Base-by-base conservation (phyloP, 805 yeast genomes). In the Ogataea nitratoaversa region DNA sequence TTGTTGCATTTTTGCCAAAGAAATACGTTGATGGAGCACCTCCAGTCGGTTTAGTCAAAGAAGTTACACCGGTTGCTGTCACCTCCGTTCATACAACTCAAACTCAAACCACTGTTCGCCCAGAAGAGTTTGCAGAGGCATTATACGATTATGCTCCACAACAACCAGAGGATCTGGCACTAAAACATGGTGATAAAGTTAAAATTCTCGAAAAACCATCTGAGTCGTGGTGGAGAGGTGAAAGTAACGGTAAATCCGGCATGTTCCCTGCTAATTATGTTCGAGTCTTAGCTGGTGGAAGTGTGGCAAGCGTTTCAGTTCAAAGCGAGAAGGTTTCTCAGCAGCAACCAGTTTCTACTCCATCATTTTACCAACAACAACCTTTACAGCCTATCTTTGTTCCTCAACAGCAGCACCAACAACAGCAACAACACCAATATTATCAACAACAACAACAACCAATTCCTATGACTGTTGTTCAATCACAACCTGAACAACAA, bases 191-290 rank as follows among this genome's bases (percentile, higher is more conserved):
- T 40, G 91, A 84, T 47, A 78, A 74, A 53, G 60, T 93, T 36
- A 73, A 74, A 24, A 76, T 93, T 5, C 41, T 78, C 5, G 95
- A 89, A 57, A 84, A 78, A 53, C 70, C 83, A 35, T 84, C 91
- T 17, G 72, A 75, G 29, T 91, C 89, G 56, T 91, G 99, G 99
- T 89, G 93, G 85, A 83, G 77, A 57, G 99, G 99, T 34, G 65
- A 67, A 14, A 59, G 71, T 32, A 72, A 76, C 43, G 75, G 77
- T 5, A 60, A 62, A 24, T 72, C 74, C 7, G 99, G 98, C 32
- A 81, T 90, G 56, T 90, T 93, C 67, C 99, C 99, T 8, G 68
- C 91, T 1, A 87, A 87, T 59, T 91, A 93, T 56, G 95, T 89
- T 36, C 72, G 71, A 30, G 56, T 72, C 4, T 25, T 52, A 19